Conservation (phyloP, 495 filamentous ascomycete species). For the Podospora pseudopauciseta region DNA sequence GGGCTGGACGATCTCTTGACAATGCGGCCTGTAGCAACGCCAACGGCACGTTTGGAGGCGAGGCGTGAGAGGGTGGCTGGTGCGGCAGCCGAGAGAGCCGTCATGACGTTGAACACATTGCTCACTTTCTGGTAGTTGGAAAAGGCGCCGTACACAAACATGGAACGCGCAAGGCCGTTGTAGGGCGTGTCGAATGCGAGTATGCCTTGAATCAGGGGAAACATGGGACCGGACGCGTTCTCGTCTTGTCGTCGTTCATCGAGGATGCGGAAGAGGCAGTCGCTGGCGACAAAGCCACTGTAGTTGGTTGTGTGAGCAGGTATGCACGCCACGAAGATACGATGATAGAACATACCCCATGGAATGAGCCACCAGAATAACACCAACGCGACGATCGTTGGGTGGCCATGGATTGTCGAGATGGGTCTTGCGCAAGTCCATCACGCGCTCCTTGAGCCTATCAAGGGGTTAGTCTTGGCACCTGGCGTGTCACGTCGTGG, state of each 20-base stretch:
- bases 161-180: slow-evolving; percentile 80
- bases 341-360: slow-evolving; percentile 61
- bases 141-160: slow-evolving; percentile 88
- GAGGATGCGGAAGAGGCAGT: slow-evolving; percentile 61
- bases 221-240: slow-evolving; percentile 41
- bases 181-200: slow-evolving; percentile 94
- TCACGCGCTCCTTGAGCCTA: slow-evolving; percentile 87
- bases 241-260: slow-evolving; percentile 37
- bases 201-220: slow-evolving; percentile 72
- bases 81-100: slow-evolving; percentile 49
- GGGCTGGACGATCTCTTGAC: slow-evolving; percentile 32
- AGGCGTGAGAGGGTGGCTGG: slow-evolving; percentile 50
- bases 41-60: slow-evolving; percentile 30
- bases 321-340: too few relatives aligned
- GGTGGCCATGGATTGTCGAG: slow-evolving; percentile 76
- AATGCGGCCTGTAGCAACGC: slow-evolving; percentile 39
- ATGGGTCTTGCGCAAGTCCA: slow-evolving; percentile 74
- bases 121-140: slow-evolving; percentile 78
- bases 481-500: not conserved
- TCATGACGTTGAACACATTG: slow-evolving; percentile 70
- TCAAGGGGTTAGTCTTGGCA: slow-evolving; percentile 6
- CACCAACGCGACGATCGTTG: slow-evolving; percentile 77
- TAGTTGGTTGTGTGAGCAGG: too few relatives aligned
- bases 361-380: slow-evolving; percentile 81
- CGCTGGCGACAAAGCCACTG: slow-evolving; percentile 83